Percentiles rank a stretch among this genome's conserved stretches.
These are phyloP conservation scores for Fusarium acutatum DNA, from an alignment of 2,329 filamentous ascomycete genomes.

Conservation along the genomic window DNA sequence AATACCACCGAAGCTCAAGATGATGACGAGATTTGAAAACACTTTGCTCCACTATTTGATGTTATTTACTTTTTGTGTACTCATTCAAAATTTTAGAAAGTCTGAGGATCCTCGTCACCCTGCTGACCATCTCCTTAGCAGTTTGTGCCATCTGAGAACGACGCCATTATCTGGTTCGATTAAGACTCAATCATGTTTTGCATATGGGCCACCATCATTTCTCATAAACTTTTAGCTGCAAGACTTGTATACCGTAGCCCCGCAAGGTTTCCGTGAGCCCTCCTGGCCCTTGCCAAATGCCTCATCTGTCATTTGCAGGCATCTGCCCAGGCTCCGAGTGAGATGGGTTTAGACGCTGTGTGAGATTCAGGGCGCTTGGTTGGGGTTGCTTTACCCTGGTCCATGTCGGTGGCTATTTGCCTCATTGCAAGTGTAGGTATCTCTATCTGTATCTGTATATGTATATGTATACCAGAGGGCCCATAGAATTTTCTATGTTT, in stretches of 20 bases:
- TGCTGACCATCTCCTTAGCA: background rate
- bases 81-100: background rate
- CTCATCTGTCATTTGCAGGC: background rate
- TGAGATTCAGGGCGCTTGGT: slow-evolving; percentile 39
- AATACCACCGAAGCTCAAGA: slow-evolving; percentile 13
- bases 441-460: background rate
- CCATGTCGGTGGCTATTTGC: slow-evolving; percentile 9
- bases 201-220: background rate
- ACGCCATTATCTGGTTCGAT: slow-evolving; percentile 6
- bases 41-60: slow-evolving; percentile 1
- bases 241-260: slow-evolving; percentile 1
- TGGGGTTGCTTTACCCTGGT: slow-evolving; percentile 16
- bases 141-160: background rate
- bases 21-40: slow-evolving; percentile 14
- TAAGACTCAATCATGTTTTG: background rate
- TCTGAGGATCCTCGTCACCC: slow-evolving; percentile 2
- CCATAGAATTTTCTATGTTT: background rate
- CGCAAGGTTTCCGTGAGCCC: slow-evolving; percentile 12
- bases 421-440: slow-evolving; percentile 1
- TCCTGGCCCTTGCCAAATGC: slow-evolving; percentile 10
- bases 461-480: background rate
- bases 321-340: background rate
- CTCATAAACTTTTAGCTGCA: slow-evolving; percentile 6
- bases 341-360: slow-evolving; percentile 34
- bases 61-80: background rate